Percentiles rank a stretch among this genome's conserved stretches.
phyloP scores from a whole-genome alignment of 2,329 filamentous ascomycete species.

The Xylaria sp. region DNA sequence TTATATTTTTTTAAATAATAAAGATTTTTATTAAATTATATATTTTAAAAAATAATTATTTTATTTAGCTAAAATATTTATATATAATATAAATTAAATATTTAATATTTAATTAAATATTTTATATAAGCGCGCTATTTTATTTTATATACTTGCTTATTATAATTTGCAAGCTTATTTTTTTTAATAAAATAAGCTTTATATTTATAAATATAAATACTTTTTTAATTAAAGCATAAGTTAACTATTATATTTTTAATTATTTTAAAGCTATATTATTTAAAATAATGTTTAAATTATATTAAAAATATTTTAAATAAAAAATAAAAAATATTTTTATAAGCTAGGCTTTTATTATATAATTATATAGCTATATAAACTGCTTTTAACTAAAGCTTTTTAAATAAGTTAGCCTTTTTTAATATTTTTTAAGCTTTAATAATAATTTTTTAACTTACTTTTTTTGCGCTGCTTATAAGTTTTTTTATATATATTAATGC shows the following conservation, averaged over 20 bases:
- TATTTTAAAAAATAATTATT: conserved; percentile 11
- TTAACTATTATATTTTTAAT: not conserved
- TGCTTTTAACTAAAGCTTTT: not conserved
- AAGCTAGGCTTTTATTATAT: conserved; percentile 8
- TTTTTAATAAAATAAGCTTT: not conserved
- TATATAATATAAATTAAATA: not conserved
- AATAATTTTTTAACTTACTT: not conserved
- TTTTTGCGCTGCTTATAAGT: not conserved
- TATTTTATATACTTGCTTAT: conserved; percentile 1
- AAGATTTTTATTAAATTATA: not conserved
- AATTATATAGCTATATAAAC: not conserved
- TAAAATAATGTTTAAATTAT: conserved; percentile 6
- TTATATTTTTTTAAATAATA: not conserved
- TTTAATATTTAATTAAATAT: conserved; percentile 10
- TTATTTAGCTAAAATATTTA: conserved; percentile 4
- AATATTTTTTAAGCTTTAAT: not conserved
- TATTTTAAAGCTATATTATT: not conserved
- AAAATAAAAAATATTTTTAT: too few relatives aligned
- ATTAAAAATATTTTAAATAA: too few relatives aligned
- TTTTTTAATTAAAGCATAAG: not conserved
- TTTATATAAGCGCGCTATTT: not conserved
- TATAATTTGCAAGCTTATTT: not conserved
- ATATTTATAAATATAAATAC: conserved; percentile 4
- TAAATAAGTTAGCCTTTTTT: not conserved
- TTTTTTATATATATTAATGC: not conserved